These are phyloP conservation scores for Microbotryum scabiosae DNA, from an alignment of 1,284 basidiomycete species.

Conservation along the genomic window DNA sequence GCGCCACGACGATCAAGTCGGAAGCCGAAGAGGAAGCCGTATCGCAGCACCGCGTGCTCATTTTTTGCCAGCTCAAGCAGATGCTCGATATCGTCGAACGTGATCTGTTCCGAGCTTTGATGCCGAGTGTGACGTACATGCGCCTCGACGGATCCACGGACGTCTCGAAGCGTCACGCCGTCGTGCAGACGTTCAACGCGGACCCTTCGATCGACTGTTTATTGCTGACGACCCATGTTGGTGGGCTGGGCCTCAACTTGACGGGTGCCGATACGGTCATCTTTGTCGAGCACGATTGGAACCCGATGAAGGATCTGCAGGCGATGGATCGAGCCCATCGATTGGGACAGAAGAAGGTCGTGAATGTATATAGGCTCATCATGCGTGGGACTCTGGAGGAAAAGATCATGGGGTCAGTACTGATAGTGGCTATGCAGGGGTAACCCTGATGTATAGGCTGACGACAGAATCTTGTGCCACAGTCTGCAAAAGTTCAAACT, in stretches of 20 bases:
- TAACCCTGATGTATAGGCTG: background rate
- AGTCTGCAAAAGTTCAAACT: conserved; percentile 97
- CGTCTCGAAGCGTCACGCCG: conserved; percentile 78
- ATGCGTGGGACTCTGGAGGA: conserved; percentile 96
- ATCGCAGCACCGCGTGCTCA: conserved; percentile 85
- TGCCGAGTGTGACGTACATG: conserved; percentile 98
- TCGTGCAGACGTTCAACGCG: conserved; percentile 95
- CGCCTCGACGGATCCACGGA: conserved; percentile 88
- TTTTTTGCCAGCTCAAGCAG: conserved; percentile 98
- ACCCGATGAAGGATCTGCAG: conserved; percentile 98
- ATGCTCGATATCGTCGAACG: conserved; percentile 98
- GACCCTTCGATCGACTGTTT: conserved; percentile 97
- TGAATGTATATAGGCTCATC: conserved; percentile 96
- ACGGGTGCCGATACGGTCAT: conserved; percentile 99
- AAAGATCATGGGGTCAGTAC: conserved; percentile 96
- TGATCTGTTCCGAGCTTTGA: conserved; percentile 79
- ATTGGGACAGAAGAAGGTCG: conserved; percentile 96
- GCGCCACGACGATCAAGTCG: conserved; percentile 45
- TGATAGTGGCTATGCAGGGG: background rate
- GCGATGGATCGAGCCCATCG: conserved; percentile 99
- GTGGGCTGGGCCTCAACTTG: conserved; percentile 88
- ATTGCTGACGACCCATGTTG: conserved; percentile 91
- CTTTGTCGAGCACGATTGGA: conserved; percentile 99
- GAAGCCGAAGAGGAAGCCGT: conserved; percentile 36
- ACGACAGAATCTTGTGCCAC: background rate